A percentile compares a stretch with the other conserved stretches of the same genome.
Evolutionary conservation across 345 rosid genomes (phyloP).

Genomic region (Euphorbia tirucalli): DNA sequence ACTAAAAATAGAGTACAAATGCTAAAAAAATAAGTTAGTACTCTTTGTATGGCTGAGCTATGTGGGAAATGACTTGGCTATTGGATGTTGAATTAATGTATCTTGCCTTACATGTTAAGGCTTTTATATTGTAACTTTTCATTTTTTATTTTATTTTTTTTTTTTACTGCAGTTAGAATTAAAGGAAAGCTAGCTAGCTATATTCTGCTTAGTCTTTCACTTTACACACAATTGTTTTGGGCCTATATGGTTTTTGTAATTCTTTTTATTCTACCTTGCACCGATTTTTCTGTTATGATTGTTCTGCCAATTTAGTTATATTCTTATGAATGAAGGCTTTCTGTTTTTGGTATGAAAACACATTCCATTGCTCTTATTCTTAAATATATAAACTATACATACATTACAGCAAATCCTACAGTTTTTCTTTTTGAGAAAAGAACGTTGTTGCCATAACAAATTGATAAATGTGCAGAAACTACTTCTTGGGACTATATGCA

Average conservation of each 20-base stretch:
- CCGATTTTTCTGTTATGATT: not conserved
- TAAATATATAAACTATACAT: not conserved
- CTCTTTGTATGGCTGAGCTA: constrained; percentile 27
- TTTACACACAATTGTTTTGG: no score
- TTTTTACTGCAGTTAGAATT: not conserved
- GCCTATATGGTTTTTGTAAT: no score
- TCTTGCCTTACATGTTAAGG: constrained; percentile 22
- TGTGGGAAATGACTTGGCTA: constrained; percentile 26
- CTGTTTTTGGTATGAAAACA: not conserved
- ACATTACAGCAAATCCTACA: not conserved
- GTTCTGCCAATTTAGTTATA: not conserved
- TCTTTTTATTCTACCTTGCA: not conserved
- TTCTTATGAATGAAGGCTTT: constrained; percentile 3
- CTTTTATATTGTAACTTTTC: constrained; percentile 14
- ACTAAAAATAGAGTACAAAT: constrained; percentile 19
- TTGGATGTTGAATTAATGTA: constrained; percentile 29
- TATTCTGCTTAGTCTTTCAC: not conserved
- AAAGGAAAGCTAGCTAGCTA: not conserved
- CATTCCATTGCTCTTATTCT: not conserved
- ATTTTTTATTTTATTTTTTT: constrained; percentile 9
- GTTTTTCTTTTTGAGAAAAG: not conserved
- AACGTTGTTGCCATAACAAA: not conserved
- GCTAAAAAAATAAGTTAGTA: constrained; percentile 31
- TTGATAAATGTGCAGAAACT: not conserved
- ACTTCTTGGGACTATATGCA: not conserved